phyloP scores from a whole-genome alignment of 2,329 filamentous ascomycete genomes.

The Incumbomyces lentus region DNA sequence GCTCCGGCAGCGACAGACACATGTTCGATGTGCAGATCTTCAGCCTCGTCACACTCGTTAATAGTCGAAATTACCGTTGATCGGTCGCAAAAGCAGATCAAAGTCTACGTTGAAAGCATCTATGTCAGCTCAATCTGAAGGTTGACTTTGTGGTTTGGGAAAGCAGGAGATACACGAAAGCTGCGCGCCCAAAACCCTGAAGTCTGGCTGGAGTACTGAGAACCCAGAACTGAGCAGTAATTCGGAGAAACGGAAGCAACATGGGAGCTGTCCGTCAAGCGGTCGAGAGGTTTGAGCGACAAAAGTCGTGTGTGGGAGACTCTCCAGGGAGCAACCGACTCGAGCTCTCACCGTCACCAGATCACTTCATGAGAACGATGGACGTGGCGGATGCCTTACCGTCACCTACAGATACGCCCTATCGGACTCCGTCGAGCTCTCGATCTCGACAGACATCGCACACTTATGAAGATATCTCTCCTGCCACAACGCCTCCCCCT shows the following conservation, averaged over 20 bases:
- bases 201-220: background rate
- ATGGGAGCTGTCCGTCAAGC: slow-evolving; percentile 2
- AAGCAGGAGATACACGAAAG: too few relatives aligned
- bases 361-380: slow-evolving; percentile 8
- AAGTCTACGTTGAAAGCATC: too few relatives aligned
- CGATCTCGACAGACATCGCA: slow-evolving; percentile 52
- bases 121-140: too few relatives aligned
- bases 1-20: too few relatives aligned
- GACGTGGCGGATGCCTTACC: slow-evolving; percentile 50
- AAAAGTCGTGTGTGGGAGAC: background rate
- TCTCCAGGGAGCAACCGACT: background rate
- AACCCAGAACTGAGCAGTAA: background rate
- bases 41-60: too few relatives aligned
- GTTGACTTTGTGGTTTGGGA: too few relatives aligned
- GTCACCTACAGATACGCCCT: slow-evolving; percentile 61
- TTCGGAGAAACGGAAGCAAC: background rate
- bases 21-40: too few relatives aligned
- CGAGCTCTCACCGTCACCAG: background rate
- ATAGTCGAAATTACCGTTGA: too few relatives aligned
- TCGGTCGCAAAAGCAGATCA: too few relatives aligned
- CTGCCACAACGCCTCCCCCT: slow-evolving; percentile 45
- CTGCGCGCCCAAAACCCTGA: too few relatives aligned
- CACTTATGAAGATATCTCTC: slow-evolving; percentile 45
- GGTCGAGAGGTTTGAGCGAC: slow-evolving; percentile 2
- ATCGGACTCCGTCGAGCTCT: slow-evolving; percentile 48